Evolutionary conservation across 2,329 filamentous ascomycete genomes (phyloP), one percentile per base, ranked within the genome.

Genomic region (Pseudocercospora ulei): DNA sequence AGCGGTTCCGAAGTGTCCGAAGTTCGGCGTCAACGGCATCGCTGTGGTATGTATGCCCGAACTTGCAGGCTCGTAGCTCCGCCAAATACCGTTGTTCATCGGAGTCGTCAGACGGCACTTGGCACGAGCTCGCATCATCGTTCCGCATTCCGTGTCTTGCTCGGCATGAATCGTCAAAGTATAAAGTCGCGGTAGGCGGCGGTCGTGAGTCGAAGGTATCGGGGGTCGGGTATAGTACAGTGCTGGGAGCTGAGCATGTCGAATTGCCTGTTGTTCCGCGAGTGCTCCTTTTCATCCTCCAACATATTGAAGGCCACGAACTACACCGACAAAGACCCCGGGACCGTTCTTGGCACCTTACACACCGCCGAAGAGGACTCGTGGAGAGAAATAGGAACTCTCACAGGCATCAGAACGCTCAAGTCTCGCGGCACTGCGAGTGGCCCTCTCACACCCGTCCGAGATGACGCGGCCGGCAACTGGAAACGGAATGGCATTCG

Each of bases 401-500:
- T 58, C 5, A 62, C 59, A 1, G 59, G 64, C 12, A 50, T 52
- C 40, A 54, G 52, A 38, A 44, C 54, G 6, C 40, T 58, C 13
- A 44, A 40, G 16, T 56, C 55, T 7, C 54, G 50, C 34, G 41
- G 35, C 8, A 34, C 29, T 12, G 41, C 23, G 19, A 49, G 41
- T 24, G 44, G 48, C 14, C 42, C 40, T 3, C 30, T 40, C 2
- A 49, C 49, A 16, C 46, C 52, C 3, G 37, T 49, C 2, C 24
- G 26, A 9, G 57, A 59, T 31, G 56, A 57, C 35, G 49, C 62
- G 45, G 62, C 50, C 47, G 55, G 56, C 8, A 58, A 52, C 40
- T 41, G 46, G 6, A 58, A 56, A 35, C 49, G 55, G 1, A 75
- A 75, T 45, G 81, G 76, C 37, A 75, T 80, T 35, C 75, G 84